phyloP scores from a whole-genome alignment of 257 asterid genomes.

The Capsicum rhomboideum region DNA sequence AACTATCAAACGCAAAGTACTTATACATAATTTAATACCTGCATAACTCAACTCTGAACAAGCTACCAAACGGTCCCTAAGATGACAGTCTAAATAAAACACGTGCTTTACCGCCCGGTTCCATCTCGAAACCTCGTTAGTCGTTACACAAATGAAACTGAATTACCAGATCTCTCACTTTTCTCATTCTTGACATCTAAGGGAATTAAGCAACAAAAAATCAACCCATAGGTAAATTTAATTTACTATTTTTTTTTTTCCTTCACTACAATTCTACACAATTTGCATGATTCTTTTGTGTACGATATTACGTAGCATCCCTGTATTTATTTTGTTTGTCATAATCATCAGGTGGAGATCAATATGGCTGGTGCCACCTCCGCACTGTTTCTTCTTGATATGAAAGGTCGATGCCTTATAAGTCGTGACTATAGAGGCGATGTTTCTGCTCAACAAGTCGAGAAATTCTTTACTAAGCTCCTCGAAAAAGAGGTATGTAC shows the following conservation, averaged over 20 bases:
- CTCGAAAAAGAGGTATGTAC: slow-evolving; percentile 70
- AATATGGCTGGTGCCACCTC: slow-evolving; percentile 99
- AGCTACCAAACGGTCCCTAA: no score
- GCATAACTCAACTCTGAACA: no score
- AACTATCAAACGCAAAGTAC: no score
- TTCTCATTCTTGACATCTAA: background rate
- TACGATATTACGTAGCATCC: background rate
- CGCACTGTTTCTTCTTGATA: slow-evolving; percentile 96
- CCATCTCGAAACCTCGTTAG: background rate
- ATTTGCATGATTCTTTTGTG: background rate
- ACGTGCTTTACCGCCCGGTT: background rate
- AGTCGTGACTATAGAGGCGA: slow-evolving; percentile 99
- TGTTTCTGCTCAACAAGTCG: slow-evolving; percentile 82
- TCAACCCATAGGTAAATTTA: background rate
- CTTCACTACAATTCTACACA: background rate
- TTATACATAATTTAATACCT: no score
- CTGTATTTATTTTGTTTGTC: background rate
- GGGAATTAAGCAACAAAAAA: background rate
- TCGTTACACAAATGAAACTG: background rate
- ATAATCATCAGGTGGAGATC: background rate
- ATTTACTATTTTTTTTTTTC: background rate
- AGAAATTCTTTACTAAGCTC: slow-evolving; percentile 81
- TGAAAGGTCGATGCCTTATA: slow-evolving; percentile 84
- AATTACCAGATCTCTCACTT: background rate
- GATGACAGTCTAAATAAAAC: background rate